Evolutionary conservation across 2,329 filamentous ascomycete genomes (phyloP), one percentile per base, ranked within the genome.

Genomic region (Pseudocercospora pini-densiflorae): DNA sequence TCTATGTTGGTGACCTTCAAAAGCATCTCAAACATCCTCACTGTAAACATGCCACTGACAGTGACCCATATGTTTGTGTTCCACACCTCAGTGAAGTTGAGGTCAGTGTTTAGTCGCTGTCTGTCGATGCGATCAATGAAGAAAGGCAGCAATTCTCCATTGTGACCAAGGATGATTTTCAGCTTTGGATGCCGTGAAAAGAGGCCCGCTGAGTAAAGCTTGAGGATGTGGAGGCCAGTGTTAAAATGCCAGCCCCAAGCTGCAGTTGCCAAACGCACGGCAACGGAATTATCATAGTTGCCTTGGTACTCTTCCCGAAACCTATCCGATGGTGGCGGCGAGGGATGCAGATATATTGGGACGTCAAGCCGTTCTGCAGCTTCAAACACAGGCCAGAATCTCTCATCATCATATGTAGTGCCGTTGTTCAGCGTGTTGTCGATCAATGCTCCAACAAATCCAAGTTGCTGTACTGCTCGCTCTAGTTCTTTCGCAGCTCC

Each of bases 111-210:
- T 7, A 68, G 61, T 14, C 29, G 43, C 8, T 29, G 61, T 21
- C 36, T 31, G 21, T 75, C 59, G 54, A 82, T 79, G 1, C 85
- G 79, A 57, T 86, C 81, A 14, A 88, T 75, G 77, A 85, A 81
- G 65, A 84, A 87, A 0, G 87, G 85, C 0, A 88, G 71, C 78
- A 84, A 80, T 76, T 87, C 85, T 6, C 85, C 85, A 77, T 86
- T 83, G 72, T 87, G 85, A 0, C 85, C 85, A 40, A 87, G 76
- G 2, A 88, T 77, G 47, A 89, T 78, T 71, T 87, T 87, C 8
- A 89, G 72, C 21, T 73, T 76, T 0, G 86, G 85, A 49, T 82
- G 83, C 2, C 79, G 75, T 71, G 88, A 86, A 67, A 89, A 89
- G 1, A 87, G 70, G 1, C 86, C 85, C 0, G 79, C 76, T 0